Evolutionary conservation across 1,284 basidiomycete species (phyloP).

Genomic region (Coniferiporia weirii): DNA sequence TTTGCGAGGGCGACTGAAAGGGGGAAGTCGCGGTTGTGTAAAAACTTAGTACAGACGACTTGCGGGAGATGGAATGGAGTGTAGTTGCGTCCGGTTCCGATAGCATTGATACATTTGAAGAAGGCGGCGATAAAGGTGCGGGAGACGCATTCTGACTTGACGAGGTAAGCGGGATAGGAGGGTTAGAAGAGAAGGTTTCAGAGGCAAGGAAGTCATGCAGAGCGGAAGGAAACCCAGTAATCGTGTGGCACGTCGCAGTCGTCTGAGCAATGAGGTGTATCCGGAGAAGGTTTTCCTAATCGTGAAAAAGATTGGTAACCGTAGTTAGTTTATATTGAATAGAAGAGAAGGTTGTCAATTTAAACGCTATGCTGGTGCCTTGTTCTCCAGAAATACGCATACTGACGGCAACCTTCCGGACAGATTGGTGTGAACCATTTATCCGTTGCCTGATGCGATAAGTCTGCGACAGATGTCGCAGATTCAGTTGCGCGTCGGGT

Average conservation of each 20-base stretch:
- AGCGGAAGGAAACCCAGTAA: constrained; percentile 14
- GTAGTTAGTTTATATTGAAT: background rate
- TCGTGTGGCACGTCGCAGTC: constrained; percentile 14
- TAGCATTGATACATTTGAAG: background rate
- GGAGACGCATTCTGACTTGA: background rate
- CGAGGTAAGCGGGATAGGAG: background rate
- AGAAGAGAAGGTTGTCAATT: background rate
- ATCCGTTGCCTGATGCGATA: no score
- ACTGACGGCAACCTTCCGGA: no score
- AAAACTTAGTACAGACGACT: constrained; percentile 7
- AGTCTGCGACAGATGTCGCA: no score
- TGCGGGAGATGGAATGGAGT: constrained; percentile 2
- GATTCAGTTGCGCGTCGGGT: no score
- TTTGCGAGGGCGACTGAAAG: constrained; percentile 5
- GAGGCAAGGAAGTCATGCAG: constrained; percentile 9
- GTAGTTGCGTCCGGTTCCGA: background rate
- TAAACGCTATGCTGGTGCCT: no score
- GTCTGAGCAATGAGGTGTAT: constrained; percentile 17
- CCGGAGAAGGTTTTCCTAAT: constrained; percentile 5
- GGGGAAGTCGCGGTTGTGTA: constrained; percentile 2
- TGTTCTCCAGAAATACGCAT: no score
- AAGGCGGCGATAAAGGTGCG: constrained; percentile 1
- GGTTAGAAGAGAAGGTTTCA: background rate
- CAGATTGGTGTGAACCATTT: no score
- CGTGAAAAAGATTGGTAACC: background rate